Base-by-base conservation (phyloP, 116 monocot genomes). In the Zostera marina region DNA sequence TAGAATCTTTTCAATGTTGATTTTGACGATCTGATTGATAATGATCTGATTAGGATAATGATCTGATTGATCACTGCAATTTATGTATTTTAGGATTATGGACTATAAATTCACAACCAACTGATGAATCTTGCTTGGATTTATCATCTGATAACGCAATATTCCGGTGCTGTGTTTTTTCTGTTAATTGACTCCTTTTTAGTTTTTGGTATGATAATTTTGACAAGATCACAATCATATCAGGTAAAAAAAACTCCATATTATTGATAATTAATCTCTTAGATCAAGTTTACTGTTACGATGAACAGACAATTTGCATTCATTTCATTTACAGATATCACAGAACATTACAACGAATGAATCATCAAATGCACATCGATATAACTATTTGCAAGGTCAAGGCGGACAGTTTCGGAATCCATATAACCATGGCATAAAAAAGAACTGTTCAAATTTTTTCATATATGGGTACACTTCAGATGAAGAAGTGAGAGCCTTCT, bases 321-420 rank as follows among this genome's bases (percentile, higher is more conserved):
- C 11, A 32, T 3, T 32, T 5, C 22, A 22, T 42, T 11, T 64
- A 57, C 74, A 94, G 94, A 82, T 94, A 63, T 81, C 88, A 43
- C 70, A 75, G 13, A 94, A 94, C 45, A 85, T 94, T 41, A 94
- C 94, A 19, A 94, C 88, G 7, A 94, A 94, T 64, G 94, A 94
- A 73, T 43, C 73, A 58, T 81, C 88, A 19, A 94, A 94, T 72
- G 59, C 77, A 32, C 56, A 53, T 45, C 81, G 94, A 1, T 94
- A 94, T 62, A 61, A 72, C 2, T 94, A 88, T 73, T 77, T 94
- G 42, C 74, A 56, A 56, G 83, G 88, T 38, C 72, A 84, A 26
- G 84, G 84, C 0, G 94, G 88, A 1, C 61, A 64, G 11, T 79
- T 88, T 61, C 73, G 74, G 4, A 92, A 92, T 66, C 92, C 92